phyloP scores from a whole-genome alignment of 1,284 basidiomycete species.

The Waitea zeae region DNA sequence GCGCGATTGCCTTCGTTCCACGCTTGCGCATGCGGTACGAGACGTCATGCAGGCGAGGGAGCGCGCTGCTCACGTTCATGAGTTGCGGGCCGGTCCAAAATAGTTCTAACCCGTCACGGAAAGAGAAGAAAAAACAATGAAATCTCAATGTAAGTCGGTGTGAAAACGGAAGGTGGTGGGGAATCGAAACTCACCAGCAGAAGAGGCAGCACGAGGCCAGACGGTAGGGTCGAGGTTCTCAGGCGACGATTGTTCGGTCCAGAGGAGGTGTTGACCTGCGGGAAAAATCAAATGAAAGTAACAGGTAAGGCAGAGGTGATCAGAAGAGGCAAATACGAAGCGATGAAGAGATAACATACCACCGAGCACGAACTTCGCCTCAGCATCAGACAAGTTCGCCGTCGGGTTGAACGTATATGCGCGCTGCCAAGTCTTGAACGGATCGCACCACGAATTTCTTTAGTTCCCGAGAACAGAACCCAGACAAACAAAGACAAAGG shows the following conservation, averaged over 20 bases:
- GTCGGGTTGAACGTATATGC: constrained; percentile 38
- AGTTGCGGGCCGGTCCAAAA: constrained; percentile 32
- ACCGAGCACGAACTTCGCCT: constrained; percentile 26
- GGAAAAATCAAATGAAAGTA: background rate
- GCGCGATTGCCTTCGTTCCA: constrained; percentile 36
- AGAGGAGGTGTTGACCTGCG: constrained; percentile 26
- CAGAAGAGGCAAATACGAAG: background rate
- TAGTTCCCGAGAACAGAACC: too few relatives aligned
- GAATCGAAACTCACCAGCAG: too few relatives aligned
- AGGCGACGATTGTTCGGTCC: constrained; percentile 38
- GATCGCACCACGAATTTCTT: constrained; percentile 29
- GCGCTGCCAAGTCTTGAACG: constrained; percentile 35
- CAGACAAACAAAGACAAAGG: background rate
- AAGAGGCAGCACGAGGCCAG: constrained; percentile 45
- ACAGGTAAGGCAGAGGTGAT: background rate
- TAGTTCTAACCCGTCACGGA: too few relatives aligned
- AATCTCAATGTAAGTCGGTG: too few relatives aligned
- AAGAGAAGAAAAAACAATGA: too few relatives aligned
- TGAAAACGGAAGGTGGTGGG: too few relatives aligned
- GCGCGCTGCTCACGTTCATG: constrained; percentile 22
- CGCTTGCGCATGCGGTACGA: constrained; percentile 41
- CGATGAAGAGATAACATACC: too few relatives aligned
- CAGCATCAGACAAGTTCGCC: constrained; percentile 18
- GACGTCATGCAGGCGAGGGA: constrained; percentile 45
- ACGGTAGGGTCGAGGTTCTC: constrained; percentile 32